Evolutionary conservation across 192 early-diverging fungal species (phyloP), one percentile per base, ranked within the genome.

Genomic region (Coemansia sp.): DNA sequence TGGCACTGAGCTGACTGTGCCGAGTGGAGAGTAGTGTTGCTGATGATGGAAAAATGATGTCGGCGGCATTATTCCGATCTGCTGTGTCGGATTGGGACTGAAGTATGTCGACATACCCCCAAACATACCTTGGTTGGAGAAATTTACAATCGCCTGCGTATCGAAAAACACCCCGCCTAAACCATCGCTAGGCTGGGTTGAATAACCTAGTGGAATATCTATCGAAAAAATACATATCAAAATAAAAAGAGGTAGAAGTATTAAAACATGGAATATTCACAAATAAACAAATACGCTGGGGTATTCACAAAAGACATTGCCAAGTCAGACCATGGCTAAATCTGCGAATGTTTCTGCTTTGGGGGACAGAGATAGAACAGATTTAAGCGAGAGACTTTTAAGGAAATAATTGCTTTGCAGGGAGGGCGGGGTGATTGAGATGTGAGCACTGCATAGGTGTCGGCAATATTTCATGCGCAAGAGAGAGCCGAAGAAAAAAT

Each of bases 141-240:
- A 52, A 5, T 65, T 49, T 1, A 65, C 62, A 14, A 82, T 8
- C 8, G 70, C 49, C 2, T 77, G 75, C 0, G 80, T 17, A 33
- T 66, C 75, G 32, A 77, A 65, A 16, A 77, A 33, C 1, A 75
- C 66, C 17, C 67, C 47, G 43, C 58, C 66, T 40, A 77, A 58
- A 13, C 47, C n/a, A 38, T 77, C 67, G 58, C 80, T 70, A 17
- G 65, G 33, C 62, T 23, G 79, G 19, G 37, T 39, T 2, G 35
- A 35, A 35, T 81, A 81, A 17, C 68, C 74, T 32, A 76, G 63
- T 5, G 79, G 66, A 10, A 81, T 52, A 37, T 81, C 74, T 81
- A 81, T 7, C 53, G 57, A 37, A 28, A n/a, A 43, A 30, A 72
- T 52, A 21, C 2, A 38, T 23, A 23, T 23, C 23, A 47, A 17